Base-by-base conservation (phyloP, 495 filamentous ascomycete genomes). In the Podospora comata region DNA sequence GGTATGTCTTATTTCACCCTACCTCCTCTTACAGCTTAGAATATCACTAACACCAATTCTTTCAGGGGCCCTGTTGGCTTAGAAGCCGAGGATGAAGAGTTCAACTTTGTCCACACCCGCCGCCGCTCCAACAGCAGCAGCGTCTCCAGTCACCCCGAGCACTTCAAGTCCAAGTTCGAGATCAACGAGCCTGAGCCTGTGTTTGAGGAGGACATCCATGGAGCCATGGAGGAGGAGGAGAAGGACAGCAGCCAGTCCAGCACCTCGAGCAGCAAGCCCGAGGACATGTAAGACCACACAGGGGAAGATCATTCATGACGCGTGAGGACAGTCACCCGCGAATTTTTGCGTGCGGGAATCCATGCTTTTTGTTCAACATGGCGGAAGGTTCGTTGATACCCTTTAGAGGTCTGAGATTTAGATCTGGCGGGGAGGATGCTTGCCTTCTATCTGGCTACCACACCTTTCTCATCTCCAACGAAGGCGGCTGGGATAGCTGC, bases 91-190 rank as follows among this genome's bases (percentile, higher is more conserved):
- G 92, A 96, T 73, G 88, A 89, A 70, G 81, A 83, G 28, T 96
- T 92, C 82, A 93, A 88, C 74, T 86, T 94, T 65, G 84, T 84
- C 81, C 96, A 97, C 73, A 84, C 92, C 53, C 92, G 94, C 70
- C 94, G 94, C 78, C 94, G 91, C 72, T 94, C 92, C 76, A 97
- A 97, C 81, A 94, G 89, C 80, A 94, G 89, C 81, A 85, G 86
- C 65, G 83, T 90, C 68, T 87, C 85, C 19, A 79, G 81, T 70
- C 76, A 83, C 74, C 78, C 89, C 59, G 84, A 86, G 55, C 84
- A 88, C 71, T 89, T 96, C 78, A 90, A 90, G 82, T 93, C 91
- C 77, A 97, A 97, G 78, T 97, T 96, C 74, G 93, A 97, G 78
- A 81, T 87, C n/a, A 76, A 88, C 75, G 93, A 96, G 69, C 82